Percentiles rank a stretch among this genome's conserved stretches.
Evolutionary conservation across 2,329 filamentous ascomycete species (phyloP).

Genomic region (Colletotrichum liaoningense): DNA sequence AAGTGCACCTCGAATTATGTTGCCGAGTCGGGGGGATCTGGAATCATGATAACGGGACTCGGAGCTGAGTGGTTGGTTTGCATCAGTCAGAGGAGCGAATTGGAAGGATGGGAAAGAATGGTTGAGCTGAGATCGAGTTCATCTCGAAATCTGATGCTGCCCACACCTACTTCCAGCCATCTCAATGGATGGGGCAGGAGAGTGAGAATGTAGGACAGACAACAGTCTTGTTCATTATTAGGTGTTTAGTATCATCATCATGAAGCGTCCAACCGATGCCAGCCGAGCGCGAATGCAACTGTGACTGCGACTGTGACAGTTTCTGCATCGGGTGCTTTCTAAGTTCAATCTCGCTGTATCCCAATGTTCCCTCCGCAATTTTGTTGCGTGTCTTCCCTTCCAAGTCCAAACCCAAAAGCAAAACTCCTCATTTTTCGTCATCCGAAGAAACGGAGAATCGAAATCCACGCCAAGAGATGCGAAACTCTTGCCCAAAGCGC

Average conservation of each 20-base stretch:
- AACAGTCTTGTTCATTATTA: constrained; percentile 15
- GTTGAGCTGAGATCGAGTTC: not conserved
- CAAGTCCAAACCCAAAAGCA: too few relatives aligned
- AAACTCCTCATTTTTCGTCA: not conserved
- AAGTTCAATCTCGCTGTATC: constrained; percentile 3
- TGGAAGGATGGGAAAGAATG: not conserved
- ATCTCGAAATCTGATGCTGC: not conserved
- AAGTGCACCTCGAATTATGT: not conserved
- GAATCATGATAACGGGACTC: constrained; percentile 7
- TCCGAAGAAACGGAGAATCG: constrained; percentile 12
- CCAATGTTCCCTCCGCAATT: not conserved
- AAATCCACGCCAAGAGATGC: constrained; percentile 21
- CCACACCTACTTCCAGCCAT: not conserved
- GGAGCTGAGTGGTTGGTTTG: not conserved
- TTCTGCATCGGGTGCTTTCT: not conserved
- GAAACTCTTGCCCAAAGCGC: constrained; percentile 33
- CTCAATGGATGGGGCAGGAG: not conserved
- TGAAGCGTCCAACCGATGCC: not conserved
- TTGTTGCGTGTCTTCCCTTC: not conserved
- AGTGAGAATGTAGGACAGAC: not conserved
- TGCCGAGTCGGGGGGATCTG: not conserved
- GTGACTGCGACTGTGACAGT: not conserved
- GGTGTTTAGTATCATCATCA: constrained; percentile 11
- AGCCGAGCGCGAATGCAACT: not conserved
- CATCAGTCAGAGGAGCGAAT: not conserved